phyloP scores from a whole-genome alignment of 441 rosid species.

The Adansonia madagascariensis region DNA sequence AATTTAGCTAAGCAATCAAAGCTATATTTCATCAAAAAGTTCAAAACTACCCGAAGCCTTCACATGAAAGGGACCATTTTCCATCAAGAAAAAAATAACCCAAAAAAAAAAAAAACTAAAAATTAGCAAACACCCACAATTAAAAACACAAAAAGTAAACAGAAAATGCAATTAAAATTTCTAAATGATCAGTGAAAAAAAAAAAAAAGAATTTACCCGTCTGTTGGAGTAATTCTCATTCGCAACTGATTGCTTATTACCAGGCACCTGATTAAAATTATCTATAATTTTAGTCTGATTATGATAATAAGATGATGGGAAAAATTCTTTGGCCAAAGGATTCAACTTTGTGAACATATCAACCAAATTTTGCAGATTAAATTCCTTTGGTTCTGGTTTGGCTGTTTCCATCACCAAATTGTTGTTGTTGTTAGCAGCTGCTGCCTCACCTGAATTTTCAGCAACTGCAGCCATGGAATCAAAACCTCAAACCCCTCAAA shows the following conservation, averaged over 20 bases:
- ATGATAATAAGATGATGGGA: slow-evolving; percentile 63
- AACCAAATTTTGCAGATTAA: slow-evolving; percentile 69
- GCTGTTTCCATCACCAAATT: slow-evolving; percentile 21
- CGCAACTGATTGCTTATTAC: slow-evolving; percentile 32
- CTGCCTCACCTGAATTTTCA: slow-evolving; percentile 52
- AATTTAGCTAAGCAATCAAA: not conserved
- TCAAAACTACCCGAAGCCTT: not conserved
- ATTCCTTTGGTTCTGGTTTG: slow-evolving; percentile 55
- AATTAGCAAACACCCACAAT: slow-evolving; percentile 20
- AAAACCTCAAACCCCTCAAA: slow-evolving; percentile 26
- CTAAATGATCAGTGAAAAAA: not conserved
- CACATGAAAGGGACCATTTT: not conserved
- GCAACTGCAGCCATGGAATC: slow-evolving; percentile 71
- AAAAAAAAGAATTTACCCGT: slow-evolving; percentile 42
- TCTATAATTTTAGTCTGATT: slow-evolving; percentile 26
- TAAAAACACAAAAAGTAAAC: not conserved
- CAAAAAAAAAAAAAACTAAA: slow-evolving; percentile 20
- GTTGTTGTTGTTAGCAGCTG: slow-evolving; percentile 33
- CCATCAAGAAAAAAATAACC: slow-evolving; percentile 9
- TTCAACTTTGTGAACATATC: slow-evolving; percentile 81
- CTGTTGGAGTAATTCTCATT: slow-evolving; percentile 36
- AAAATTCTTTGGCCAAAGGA: slow-evolving; percentile 82
- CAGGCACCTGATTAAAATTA: slow-evolving; percentile 28
- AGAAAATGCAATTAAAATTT: slow-evolving; percentile 9
- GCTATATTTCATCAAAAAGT: not conserved